A percentile compares a stretch with the other conserved stretches of the same genome.
Evolutionary conservation across 2,329 filamentous ascomycete genomes (phyloP).

Genomic region (Lachnellula arida): DNA sequence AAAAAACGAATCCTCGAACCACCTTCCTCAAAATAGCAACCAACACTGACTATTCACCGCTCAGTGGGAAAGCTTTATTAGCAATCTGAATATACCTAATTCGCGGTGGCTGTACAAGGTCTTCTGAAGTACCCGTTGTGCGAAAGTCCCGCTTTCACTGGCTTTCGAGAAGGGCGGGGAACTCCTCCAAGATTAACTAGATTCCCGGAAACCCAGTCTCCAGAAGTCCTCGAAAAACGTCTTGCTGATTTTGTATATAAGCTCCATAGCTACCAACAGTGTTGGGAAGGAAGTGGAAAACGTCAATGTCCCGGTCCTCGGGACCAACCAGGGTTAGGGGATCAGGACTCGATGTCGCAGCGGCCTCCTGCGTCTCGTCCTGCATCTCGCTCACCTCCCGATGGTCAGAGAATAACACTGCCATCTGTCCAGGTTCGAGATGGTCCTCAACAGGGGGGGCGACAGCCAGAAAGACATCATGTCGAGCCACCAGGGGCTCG

Average conservation of each 20-base stretch:
- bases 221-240: slow-evolving; percentile 28
- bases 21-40: slow-evolving; percentile 22
- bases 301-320: slow-evolving; percentile 55
- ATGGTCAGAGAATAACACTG: slow-evolving; percentile 30
- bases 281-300: slow-evolving; percentile 33
- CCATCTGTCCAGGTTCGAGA: slow-evolving; percentile 33
- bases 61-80: slow-evolving; percentile 25
- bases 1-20: slow-evolving; percentile 12
- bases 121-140: slow-evolving; percentile 31
- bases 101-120: slow-evolving; percentile 40
- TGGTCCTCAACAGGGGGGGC: slow-evolving; percentile 25
- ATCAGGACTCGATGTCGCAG: slow-evolving; percentile 62
- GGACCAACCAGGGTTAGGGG: slow-evolving; percentile 49
- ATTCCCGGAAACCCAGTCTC: slow-evolving; percentile 25
- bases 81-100: slow-evolving; percentile 21
- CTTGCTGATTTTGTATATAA: slow-evolving; percentile 31
- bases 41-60: slow-evolving; percentile 21
- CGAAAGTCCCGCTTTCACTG: slow-evolving; percentile 30
- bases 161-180: slow-evolving; percentile 30
- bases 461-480: slow-evolving; percentile 23
- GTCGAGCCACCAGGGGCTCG: slow-evolving; percentile 18
- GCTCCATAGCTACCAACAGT: slow-evolving; percentile 33
- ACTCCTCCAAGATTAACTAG: slow-evolving; percentile 26
- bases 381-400: slow-evolving; percentile 42
- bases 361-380: slow-evolving; percentile 52